Percentiles rank a stretch among this genome's conserved stretches.
phyloP scores from a whole-genome alignment of 2,329 filamentous ascomycete species.

The Fusarium acutatum region DNA sequence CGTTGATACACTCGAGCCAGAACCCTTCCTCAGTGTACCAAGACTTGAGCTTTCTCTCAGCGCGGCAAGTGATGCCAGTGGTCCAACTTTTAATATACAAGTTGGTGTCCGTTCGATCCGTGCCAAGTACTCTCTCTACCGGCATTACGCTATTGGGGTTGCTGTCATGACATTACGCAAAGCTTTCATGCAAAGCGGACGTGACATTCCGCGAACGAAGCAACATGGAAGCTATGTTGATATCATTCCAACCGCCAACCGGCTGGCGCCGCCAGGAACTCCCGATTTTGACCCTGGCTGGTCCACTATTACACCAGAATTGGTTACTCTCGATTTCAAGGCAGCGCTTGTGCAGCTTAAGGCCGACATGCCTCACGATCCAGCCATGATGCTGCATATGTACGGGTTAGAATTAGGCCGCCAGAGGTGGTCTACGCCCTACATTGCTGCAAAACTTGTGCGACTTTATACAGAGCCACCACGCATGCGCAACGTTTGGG shows the following conservation, averaged over 20 bases:
- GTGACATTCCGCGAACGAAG: conserved; percentile 49
- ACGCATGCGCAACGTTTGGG: conserved; percentile 84
- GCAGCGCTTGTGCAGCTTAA: conserved; percentile 86
- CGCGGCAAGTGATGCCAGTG: conserved; percentile 85
- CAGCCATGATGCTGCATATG: conserved; percentile 89
- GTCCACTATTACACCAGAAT: conserved; percentile 60
- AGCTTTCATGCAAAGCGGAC: conserved; percentile 68
- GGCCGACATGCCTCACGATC: conserved; percentile 86
- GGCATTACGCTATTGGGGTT: conserved; percentile 88
- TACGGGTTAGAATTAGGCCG: conserved; percentile 83
- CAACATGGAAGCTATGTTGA: conserved; percentile 42
- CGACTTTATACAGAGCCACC: conserved; percentile 91
- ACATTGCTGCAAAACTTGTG: conserved; percentile 77
- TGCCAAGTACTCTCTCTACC: conserved; percentile 90
- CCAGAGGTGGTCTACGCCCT: conserved; percentile 88
- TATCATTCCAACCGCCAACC: conserved; percentile 39
- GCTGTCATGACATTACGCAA: conserved; percentile 78
- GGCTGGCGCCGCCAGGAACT: conserved; percentile 51
- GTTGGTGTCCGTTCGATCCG: conserved; percentile 81
- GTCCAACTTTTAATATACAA: conserved; percentile 87
- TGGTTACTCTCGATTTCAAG: conserved; percentile 84
- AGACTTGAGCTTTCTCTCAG: conserved; percentile 87
- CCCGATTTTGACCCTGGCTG: conserved; percentile 46
- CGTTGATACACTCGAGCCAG: conserved; percentile 81
- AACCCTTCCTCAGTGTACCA: conserved; percentile 87